Conservation (phyloP, 352 stramenopile genomes). For the Phytopythium aichiense region DNA sequence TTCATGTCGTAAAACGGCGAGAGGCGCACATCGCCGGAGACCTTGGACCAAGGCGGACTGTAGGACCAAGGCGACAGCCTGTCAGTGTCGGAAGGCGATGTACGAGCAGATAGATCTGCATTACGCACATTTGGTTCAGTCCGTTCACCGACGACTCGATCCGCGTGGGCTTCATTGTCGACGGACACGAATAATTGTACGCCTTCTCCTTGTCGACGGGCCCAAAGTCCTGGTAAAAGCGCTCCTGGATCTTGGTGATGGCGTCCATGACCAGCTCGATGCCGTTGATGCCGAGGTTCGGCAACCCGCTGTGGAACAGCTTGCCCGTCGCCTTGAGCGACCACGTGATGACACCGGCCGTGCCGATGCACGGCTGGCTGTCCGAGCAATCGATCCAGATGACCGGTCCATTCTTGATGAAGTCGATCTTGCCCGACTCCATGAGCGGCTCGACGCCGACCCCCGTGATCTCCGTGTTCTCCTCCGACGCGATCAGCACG, state of each 20-base stretch:
- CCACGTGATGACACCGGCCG: conserved; percentile 83
- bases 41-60: conserved; percentile 85
- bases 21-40: conserved; percentile 88
- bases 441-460: conserved; percentile 86
- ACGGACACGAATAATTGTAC: conserved; percentile 88
- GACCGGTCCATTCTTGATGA: conserved; percentile 88
- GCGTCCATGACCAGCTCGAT: conserved; percentile 87
- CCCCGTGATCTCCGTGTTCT: conserved; percentile 66
- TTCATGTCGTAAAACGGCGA: conserved; percentile 90
- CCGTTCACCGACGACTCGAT: conserved; percentile 66
- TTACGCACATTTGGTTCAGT: conserved; percentile 65
- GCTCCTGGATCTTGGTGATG: conserved; percentile 73
- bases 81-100: neutral
- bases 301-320: conserved; percentile 88
- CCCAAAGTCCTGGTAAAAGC: conserved; percentile 89
- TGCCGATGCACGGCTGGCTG: conserved; percentile 89
- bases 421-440: conserved; percentile 85
- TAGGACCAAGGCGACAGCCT: neutral
- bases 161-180: conserved; percentile 76
- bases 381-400: conserved; percentile 91
- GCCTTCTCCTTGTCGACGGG: conserved; percentile 66
- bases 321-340: conserved; percentile 86
- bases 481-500: conserved; percentile 88
- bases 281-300: conserved; percentile 86
- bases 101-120: neutral